Base-by-base conservation (phyloP, 257 asterid genomes). In the Solanum appendiculatum region DNA sequence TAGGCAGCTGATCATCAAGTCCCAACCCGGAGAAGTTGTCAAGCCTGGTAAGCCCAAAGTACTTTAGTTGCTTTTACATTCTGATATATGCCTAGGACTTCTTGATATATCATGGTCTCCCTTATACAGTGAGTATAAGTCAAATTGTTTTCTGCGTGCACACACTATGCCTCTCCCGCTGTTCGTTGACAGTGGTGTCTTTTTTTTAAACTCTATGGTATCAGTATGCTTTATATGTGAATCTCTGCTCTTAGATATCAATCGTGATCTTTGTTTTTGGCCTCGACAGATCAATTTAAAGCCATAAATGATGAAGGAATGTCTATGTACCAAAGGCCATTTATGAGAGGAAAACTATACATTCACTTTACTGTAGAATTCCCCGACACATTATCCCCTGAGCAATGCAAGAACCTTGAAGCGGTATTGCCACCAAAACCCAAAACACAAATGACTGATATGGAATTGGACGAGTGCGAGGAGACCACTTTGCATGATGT, bases 21-120 rank as follows among this genome's bases (percentile, higher is more conserved):
- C 93, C 40, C 87, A 88, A 33, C 92, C 93, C 2, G 92, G 92
- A 20, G 88, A 90, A 88, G 93, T 90, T 48, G 42, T 89, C 23
- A 91, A 89, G 87, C 93, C 93, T 16, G 93, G 93, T 91, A 81
- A 11, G 86, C 73, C 68, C 31, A 18, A 39, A 77, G 31, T 60
- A 39, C 37, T 82, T 23, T 36, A 21, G 75, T 10, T 82, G 51
- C 56, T 42, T 63, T 9, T 70, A 58, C 33, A 16, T 46, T 56
- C 51, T 51, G 21, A 31, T 84, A 21, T 36, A 16, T 39, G 36
- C 37, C 13, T 36, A 27, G 16, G 36, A 37, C 63, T 36, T 37
- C 13, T 6, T 23, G 51, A 63, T 37, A 63, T 6, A 39, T 33
- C 2, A 11, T 42, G 42, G 64, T 66, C 40, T 39, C 29, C 42